Percentiles rank a stretch among this genome's conserved stretches.
phyloP scores from a whole-genome alignment of 768 basidiomycete genomes.

The Phlebiopsis flavidoalba region DNA sequence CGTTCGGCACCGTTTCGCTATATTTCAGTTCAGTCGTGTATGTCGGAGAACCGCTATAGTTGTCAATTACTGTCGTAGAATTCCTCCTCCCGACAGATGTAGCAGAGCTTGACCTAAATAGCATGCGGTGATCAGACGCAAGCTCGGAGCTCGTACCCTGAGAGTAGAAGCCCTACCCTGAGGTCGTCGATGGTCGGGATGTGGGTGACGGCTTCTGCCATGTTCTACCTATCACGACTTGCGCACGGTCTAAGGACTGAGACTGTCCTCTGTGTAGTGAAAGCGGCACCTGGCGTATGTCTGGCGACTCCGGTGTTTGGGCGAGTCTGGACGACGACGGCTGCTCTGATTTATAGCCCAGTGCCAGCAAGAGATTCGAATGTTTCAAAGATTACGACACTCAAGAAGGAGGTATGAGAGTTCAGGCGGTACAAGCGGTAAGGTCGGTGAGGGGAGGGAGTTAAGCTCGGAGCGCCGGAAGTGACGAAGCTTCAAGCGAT shows the following conservation, averaged over 20 bases:
- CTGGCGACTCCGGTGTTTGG: no score
- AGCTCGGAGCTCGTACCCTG: not conserved
- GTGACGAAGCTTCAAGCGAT: not conserved
- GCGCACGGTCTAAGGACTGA: no score
- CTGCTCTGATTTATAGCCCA: no score
- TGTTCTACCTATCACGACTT: not conserved
- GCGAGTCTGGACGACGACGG: no score
- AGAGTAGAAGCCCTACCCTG: conserved; percentile 11
- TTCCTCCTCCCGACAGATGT: conserved; percentile 78
- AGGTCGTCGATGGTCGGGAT: conserved; percentile 30
- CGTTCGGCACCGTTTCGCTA: no score
- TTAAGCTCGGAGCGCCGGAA: not conserved
- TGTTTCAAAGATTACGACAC: not conserved
- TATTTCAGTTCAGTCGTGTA: no score
- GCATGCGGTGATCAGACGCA: not conserved
- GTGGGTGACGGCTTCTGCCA: not conserved
- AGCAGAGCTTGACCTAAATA: conserved; percentile 64
- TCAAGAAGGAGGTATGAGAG: no score
- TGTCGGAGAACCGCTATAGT: not conserved
- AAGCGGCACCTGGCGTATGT: no score
- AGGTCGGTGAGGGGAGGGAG: not conserved
- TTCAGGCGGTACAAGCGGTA: not conserved
- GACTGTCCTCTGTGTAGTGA: no score
- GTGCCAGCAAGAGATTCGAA: not conserved
- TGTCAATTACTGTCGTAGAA: conserved; percentile 35